Base-by-base conservation (phyloP, 106 monocot genomes). In the Platanthera zijinensis region DNA sequence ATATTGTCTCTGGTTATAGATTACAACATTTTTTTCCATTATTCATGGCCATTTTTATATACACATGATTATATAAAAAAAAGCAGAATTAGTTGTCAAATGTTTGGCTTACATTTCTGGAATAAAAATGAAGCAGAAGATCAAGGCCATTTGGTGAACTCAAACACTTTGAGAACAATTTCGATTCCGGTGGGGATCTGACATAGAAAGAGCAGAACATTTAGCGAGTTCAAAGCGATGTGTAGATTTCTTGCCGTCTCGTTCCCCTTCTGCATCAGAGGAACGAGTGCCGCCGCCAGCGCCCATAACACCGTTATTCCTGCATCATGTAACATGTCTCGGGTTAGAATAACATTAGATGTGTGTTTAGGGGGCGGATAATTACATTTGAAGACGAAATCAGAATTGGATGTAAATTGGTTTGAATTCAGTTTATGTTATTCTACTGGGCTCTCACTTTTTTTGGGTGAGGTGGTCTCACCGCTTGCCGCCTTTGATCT, bases 281-380 rank as follows among this genome's bases (percentile, higher is more conserved):
- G 96, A 53, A 93, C 93, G 57, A 96, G 85, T 5, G 96, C 83
- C 46, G 92, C 90, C 0, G 96, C 96, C 21, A 81, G 59, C 4
- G 96, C 96, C 96, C 96, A 93, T 56, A 96, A 80, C 17, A 90
- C 87, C 5, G 93, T 90, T 57, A 96, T 93, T n/a, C 80, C 93
- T 95, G 63, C 89, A 82, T 64, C n/a, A 56, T 17, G n/a, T 56
- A 14, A 56, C 5, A 56, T 5, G 56, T 56, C 56, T 11, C 56
- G n/a, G n/a, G 56, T 56, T 15, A 61, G 21, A 61, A 19, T 21
- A 61, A 61, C 19, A n/a, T 61, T 61, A 18, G 6, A 61, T 5
- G 39, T 39, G 2, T 39, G 39, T 39, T 39, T 39, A 39, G 39
- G 3, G 39, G 39, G 39, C 39, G 3, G 39, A 39, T 39, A 39